Base-by-base conservation (phyloP, 768 basidiomycete species). In the Boletus rubroflammeus region DNA sequence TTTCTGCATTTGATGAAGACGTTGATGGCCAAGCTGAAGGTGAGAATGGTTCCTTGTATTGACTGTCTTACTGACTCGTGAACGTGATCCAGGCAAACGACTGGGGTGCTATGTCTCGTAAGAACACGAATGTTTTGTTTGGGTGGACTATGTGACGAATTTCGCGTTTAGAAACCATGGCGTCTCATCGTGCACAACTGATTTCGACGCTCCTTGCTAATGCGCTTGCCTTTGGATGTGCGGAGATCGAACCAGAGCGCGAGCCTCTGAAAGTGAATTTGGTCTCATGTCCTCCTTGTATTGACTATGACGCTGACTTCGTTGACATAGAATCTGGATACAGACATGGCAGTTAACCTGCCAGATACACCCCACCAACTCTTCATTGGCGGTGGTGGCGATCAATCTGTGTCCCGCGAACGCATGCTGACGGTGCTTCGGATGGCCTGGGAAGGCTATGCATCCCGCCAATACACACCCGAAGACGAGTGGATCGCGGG, bases 11-110 rank as follows among this genome's bases (percentile, higher is more conserved):
- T 77, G 3, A 69, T 86, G 62, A 85, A 85, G 64, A 81, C 81
- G 0, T 56, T 85, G 42, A 85, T 85, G 84, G 84, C 84, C n/a
- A 86, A 85, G 53, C 60, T 85, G 38, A 85, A 85, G 75, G 84
- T 81, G 46, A 54, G 51, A 31, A 14, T 51, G 1, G 0, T 50
- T 15, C 8, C 3, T 50, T 4, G 3, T 25, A 17, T 31, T 32
- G n/a, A 14, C 13, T 47, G 2, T 7, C 26, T n/a, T 36, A 7
- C 39, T 58, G n/a, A 51, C 25, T 39, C 6, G 8, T 15, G 17
- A 23, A 41, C 2, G 2, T 43, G 2, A 43, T 43, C 9, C 52
- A 84, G 83, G 76, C 80, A 2, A 83, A 83, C 34, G 84, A 85
- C 55, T 85, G 84, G 84, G 81, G 81, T 15, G 73, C 83, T 0